These are phyloP conservation scores for Agaricus blazei DNA, from an alignment of 768 basidiomycete species.

Conservation along the genomic window DNA sequence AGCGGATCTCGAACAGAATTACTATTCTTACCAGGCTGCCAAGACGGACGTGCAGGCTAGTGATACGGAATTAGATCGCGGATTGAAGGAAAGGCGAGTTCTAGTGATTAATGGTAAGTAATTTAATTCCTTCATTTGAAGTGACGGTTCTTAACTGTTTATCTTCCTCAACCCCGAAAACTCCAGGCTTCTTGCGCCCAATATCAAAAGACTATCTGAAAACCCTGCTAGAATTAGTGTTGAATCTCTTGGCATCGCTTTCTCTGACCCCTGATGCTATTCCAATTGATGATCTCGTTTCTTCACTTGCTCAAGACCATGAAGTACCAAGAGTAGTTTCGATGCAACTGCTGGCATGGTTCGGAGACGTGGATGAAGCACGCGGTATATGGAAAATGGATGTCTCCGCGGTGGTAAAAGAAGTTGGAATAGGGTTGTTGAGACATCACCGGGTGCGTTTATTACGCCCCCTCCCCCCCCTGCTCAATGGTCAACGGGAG, in stretches of 20 bases:
- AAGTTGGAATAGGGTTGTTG: constrained; percentile 76
- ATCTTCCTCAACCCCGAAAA: neutral
- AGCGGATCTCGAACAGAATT: neutral
- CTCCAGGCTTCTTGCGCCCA: constrained; percentile 64
- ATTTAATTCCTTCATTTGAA: neutral
- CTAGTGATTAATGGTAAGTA: constrained; percentile 63
- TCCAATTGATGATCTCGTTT: constrained; percentile 52
- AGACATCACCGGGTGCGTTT: constrained; percentile 48
- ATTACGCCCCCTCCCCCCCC: neutral
- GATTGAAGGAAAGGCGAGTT: constrained; percentile 64
- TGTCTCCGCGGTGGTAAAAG: constrained; percentile 52
- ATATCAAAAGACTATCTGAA: constrained; percentile 64
- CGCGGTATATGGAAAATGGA: constrained; percentile 66
- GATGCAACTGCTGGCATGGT: constrained; percentile 76
- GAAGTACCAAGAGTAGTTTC: constrained; percentile 60
- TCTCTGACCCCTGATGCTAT: constrained; percentile 47
- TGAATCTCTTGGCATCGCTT: constrained; percentile 68
- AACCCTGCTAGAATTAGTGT: constrained; percentile 67
- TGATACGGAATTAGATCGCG: constrained; percentile 63
- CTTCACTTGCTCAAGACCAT: constrained; percentile 65
- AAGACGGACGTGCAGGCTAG: constrained; percentile 73
- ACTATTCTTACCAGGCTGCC: constrained; percentile 57
- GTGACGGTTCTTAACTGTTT: neutral
- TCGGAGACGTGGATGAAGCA: constrained; percentile 48
- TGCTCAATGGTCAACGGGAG: neutral